Evolutionary conservation across 1,139 yeast species (phyloP).

Genomic region (Suhomyces anneliseae): DNA sequence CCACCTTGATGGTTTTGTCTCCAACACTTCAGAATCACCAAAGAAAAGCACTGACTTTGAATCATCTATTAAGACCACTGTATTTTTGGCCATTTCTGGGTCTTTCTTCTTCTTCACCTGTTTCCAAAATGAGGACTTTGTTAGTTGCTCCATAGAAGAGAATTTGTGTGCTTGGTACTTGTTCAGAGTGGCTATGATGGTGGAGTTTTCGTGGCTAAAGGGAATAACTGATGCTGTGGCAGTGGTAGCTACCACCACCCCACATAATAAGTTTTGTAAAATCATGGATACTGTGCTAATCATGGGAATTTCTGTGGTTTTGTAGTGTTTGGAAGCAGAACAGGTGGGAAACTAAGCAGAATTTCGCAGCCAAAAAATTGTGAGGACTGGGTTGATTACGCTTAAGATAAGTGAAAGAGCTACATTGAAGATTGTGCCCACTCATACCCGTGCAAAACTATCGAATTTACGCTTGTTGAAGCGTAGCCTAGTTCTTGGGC

Average conservation of each 20-base stretch:
- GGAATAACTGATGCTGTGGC: neutral
- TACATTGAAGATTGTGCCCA: no score
- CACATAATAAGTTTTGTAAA: no score
- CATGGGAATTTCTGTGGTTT: neutral
- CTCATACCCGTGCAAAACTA: no score
- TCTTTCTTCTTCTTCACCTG: conserved; percentile 12
- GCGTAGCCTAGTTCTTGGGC: no score
- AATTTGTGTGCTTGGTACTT: conserved; percentile 1
- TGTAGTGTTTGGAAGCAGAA: neutral
- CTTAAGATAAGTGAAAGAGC: no score
- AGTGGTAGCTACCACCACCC: neutral
- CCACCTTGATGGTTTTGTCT: neutral
- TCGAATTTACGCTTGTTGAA: no score
- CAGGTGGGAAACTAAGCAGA: neutral
- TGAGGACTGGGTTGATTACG: neutral
- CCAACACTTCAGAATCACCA: conserved; percentile 11
- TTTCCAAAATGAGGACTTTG: conserved; percentile 19
- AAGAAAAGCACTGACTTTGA: conserved; percentile 17
- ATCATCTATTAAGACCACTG: conserved; percentile 16
- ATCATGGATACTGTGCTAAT: no score
- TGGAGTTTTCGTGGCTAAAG: neutral
- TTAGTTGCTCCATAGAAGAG: neutral
- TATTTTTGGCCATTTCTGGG: conserved; percentile 14
- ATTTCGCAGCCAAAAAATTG: neutral
- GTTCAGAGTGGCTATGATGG: neutral